phyloP scores from a whole-genome alignment of 1,284 basidiomycete species.

The Porodaedalea pini region DNA sequence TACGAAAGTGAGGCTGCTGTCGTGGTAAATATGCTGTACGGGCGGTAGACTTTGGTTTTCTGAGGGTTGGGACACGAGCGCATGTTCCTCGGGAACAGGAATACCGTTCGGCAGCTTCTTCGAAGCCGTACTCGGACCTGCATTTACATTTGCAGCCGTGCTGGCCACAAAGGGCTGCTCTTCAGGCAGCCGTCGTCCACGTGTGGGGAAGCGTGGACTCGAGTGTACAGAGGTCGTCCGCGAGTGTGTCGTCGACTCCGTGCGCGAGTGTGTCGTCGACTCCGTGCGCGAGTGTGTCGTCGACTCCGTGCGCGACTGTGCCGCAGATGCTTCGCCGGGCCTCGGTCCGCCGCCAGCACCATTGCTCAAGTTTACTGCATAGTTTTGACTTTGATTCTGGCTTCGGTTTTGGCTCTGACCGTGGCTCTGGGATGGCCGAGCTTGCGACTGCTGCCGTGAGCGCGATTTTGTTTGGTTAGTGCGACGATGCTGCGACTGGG shows the following conservation, averaged over 20 bases:
- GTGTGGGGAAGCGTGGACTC: conserved; percentile 12
- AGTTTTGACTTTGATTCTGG: not conserved
- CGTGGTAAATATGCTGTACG: not conserved
- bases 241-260: conserved; percentile 18
- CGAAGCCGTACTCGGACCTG: conserved; percentile 1
- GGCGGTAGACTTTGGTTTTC: not conserved
- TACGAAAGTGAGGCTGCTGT: not conserved
- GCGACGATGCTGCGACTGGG: conserved; percentile 18
- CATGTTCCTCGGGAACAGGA: not conserved
- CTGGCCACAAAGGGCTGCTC: conserved; percentile 2
- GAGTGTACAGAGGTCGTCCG: conserved; percentile 19
- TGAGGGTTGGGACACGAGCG: not conserved
- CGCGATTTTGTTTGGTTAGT: conserved; percentile 13
- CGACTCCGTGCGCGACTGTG: conserved; percentile 12
- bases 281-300: conserved; percentile 15
- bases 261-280: conserved; percentile 15
- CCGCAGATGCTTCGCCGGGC: not conserved
- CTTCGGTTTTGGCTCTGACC: not conserved
- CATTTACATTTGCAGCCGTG: not conserved
- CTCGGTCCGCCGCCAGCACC: not conserved
- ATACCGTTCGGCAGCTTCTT: conserved; percentile 10
- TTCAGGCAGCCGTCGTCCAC: conserved; percentile 18
- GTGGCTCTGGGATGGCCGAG: not conserved
- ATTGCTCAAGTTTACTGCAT: not conserved
- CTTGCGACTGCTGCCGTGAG: conserved; percentile 19